Percentiles rank a stretch among this genome's conserved stretches.
Evolutionary conservation across 78 protist species (phyloP).

Genomic region (Dictyostelium capitatum): DNA sequence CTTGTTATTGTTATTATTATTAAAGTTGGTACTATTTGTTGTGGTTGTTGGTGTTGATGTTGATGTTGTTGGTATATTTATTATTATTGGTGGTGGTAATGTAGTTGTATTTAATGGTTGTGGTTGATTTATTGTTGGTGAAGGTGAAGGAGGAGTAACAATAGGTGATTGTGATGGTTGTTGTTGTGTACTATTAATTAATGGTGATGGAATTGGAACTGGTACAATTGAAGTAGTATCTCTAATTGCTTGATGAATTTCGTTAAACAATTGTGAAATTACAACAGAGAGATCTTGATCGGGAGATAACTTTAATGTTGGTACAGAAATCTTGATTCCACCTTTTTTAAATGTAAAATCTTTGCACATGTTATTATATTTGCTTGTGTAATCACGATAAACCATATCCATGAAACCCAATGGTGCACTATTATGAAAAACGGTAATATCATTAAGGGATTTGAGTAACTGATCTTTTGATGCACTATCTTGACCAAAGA

Average conservation of each 20-base stretch:
- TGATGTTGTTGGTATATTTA: neutral
- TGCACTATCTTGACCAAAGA: neutral
- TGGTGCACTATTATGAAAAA: neutral
- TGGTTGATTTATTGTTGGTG: neutral
- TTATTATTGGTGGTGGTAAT: neutral
- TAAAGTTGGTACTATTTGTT: neutral
- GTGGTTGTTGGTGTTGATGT: neutral
- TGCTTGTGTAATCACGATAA: neutral
- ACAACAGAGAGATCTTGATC: neutral
- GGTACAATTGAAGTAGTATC: neutral
- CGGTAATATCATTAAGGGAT: neutral
- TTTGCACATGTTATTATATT: neutral
- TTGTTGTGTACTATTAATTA: neutral
- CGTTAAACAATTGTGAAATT: conserved; percentile 1
- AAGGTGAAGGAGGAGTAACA: neutral
- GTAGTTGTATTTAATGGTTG: neutral
- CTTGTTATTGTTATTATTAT: neutral
- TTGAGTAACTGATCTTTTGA: neutral
- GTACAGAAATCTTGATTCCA: neutral
- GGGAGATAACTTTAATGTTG: neutral
- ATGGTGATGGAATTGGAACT: neutral
- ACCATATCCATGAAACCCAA: neutral
- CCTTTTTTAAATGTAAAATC: neutral
- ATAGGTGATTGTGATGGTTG: neutral
- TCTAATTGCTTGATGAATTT: conserved; percentile 4